These are phyloP conservation scores for Cryptomeria japonica DNA, from an alignment of 75 land plant genomes.

Conservation along the genomic window DNA sequence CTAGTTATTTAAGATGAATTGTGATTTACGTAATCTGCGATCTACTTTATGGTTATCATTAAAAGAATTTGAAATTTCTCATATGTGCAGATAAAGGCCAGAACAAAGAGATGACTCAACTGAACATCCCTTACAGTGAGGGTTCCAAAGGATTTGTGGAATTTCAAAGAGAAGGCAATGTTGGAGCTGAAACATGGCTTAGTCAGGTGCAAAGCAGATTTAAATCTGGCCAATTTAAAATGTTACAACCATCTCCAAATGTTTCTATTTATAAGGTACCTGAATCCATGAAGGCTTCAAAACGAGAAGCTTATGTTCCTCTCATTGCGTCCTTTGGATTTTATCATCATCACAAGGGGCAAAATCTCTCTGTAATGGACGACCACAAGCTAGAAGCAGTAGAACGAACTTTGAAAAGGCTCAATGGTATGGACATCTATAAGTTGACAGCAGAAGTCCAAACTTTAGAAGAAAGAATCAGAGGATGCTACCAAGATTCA, in stretches of 20 bases:
- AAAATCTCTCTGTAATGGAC: neutral
- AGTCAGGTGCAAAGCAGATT: neutral
- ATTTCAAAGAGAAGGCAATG: neutral
- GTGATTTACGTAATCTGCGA: no score
- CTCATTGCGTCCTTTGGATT: neutral
- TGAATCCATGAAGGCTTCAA: neutral
- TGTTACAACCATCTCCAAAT: no score
- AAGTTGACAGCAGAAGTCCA: neutral
- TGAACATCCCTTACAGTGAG: no score
- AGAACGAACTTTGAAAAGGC: neutral
- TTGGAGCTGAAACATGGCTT: neutral
- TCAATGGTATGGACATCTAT: no score
- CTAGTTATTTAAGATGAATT: no score
- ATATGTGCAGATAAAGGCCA: no score
- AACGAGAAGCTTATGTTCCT: neutral
- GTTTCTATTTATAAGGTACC: no score
- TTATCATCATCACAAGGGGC: neutral
- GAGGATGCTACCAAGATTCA: neutral
- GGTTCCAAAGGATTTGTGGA: no score
- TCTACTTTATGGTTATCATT: no score
- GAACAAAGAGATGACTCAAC: no score
- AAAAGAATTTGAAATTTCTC: no score
- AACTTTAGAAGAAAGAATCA: neutral
- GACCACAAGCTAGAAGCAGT: neutral
- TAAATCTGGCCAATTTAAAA: neutral